Evolutionary conservation across 345 rosid genomes (phyloP), one percentile per base, ranked within the genome.

Genomic region (Syzygium grande): DNA sequence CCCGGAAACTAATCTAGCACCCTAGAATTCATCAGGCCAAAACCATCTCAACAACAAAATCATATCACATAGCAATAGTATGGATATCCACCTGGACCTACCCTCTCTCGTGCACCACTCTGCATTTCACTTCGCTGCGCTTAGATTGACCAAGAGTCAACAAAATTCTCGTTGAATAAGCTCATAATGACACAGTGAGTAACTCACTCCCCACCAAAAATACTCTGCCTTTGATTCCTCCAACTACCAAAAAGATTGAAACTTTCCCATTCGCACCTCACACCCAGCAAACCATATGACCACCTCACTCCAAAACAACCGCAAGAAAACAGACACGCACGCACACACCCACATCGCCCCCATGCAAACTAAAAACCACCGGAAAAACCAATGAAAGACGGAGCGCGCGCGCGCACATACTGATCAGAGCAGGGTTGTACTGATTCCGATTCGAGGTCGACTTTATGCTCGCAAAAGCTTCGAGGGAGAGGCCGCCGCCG

Each of bases 401-500:
- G 34, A 12, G 59, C 84, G 52, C 2, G 52, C 52, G 52, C 52
- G 85, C 21, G 5, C 25, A 87, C 91, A 58, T 92, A 96, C 98
- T 96, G 88, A 94, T 91, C 61, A 95, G 58, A 86, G 94, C 91
- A 34, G 99, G 98, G 83, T 96, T 97, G 91, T 94, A 93, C 84
- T 88, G 86, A 41, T 84, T 89, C 89, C 84, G 89, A 16, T 86
- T 89, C 10, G 83, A 19, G 49, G 83, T 73, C 83, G 96, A 93
- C 90, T 95, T 96, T 54, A 93, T 89, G 87, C 94, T 95, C 29
- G 96, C 98, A 84, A 95, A 96, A 16, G 96, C 94, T 87, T 94
- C 93, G 51, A 97, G 99, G 15, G 99, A 96, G 88, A 97, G 99
- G 86, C 96, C 98, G 55, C 91, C 90, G 86, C 96, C 98, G 55